These are phyloP conservation scores for Clarireedia sp. DNA, from an alignment of 2,329 filamentous ascomycete species.

Conservation along the genomic window DNA sequence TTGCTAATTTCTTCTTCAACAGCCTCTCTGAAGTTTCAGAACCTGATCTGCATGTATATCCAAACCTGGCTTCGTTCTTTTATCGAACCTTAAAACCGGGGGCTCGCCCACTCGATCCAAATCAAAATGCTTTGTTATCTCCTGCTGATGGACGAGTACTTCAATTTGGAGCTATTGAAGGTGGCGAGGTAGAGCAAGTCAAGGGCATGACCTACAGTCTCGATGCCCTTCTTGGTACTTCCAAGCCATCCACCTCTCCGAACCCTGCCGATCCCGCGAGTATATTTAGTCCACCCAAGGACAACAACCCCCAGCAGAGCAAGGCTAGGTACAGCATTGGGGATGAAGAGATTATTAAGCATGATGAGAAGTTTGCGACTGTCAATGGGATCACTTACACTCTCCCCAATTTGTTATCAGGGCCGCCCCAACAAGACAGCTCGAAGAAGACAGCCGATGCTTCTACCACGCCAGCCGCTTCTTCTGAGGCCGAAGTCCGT, in stretches of 20 bases:
- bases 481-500: slow-evolving; percentile 75
- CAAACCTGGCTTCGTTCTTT: slow-evolving; percentile 94
- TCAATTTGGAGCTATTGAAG: slow-evolving; percentile 85
- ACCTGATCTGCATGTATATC: slow-evolving; percentile 78
- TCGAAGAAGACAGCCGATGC: slow-evolving; percentile 56
- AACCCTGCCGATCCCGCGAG: slow-evolving; percentile 36
- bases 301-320: slow-evolving; percentile 15
- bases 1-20: slow-evolving; percentile 14
- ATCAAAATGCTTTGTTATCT: slow-evolving; percentile 71
- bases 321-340: slow-evolving; percentile 23
- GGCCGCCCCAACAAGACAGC: slow-evolving; percentile 39
- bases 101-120: slow-evolving; percentile 72
- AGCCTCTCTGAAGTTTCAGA: slow-evolving; percentile 81
- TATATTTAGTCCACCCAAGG: slow-evolving; percentile 33
- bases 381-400: slow-evolving; percentile 96
- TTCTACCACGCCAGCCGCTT: slow-evolving; percentile 56
- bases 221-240: slow-evolving; percentile 77
- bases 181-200: slow-evolving; percentile 94
- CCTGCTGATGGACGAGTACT: slow-evolving; percentile 87
- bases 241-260: slow-evolving; percentile 38
- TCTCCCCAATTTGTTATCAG: slow-evolving; percentile 78
- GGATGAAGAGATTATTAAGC: slow-evolving; percentile 59
- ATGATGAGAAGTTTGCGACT: slow-evolving; percentile 85
- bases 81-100: slow-evolving; percentile 91
- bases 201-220: slow-evolving; percentile 98